Conservation (phyloP, 192 early-diverging fungal genomes). For the Phlyctochytrium bullatum region DNA sequence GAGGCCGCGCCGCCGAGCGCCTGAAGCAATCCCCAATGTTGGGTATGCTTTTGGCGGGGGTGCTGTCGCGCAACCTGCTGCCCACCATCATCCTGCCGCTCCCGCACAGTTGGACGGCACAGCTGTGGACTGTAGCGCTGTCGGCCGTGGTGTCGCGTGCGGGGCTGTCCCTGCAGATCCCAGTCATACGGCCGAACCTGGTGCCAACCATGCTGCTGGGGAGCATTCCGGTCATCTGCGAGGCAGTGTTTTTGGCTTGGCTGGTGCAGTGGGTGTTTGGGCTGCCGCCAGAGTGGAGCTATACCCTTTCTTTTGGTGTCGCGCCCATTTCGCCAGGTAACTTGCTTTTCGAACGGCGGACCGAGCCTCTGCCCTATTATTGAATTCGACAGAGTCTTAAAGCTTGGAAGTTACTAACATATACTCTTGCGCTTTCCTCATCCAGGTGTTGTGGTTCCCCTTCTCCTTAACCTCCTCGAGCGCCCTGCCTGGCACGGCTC, state of each 20-base stretch:
- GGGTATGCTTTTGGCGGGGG: slow-evolving; percentile 36
- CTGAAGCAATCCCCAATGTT: slow-evolving; percentile 29
- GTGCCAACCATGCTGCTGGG: slow-evolving; percentile 23
- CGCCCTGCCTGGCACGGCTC: slow-evolving; percentile 21
- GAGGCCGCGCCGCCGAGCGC: slow-evolving; percentile 17
- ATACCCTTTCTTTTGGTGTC: slow-evolving; percentile 37
- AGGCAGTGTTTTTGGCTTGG: slow-evolving; percentile 23
- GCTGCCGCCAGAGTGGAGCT: slow-evolving; percentile 28
- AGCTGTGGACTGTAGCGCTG: slow-evolving; percentile 35
- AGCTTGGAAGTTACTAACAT: too few species aligned
- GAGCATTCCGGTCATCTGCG: slow-evolving; percentile 26
- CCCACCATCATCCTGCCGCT: slow-evolving; percentile 23
- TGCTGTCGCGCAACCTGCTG: slow-evolving; percentile 32
- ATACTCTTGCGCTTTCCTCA: background rate
- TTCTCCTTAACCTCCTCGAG: slow-evolving; percentile 32
- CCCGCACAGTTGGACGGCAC: slow-evolving; percentile 39
- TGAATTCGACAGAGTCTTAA: too few species aligned
- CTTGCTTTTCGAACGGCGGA: too few species aligned
- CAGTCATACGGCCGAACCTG: slow-evolving; percentile 18
- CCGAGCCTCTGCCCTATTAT: too few species aligned
- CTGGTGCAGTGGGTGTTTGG: slow-evolving; percentile 19
- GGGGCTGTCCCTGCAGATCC: slow-evolving; percentile 26
- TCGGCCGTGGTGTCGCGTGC: slow-evolving; percentile 32
- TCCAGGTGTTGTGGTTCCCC: slow-evolving; percentile 35
- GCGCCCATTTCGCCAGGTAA: slow-evolving; percentile 31